Evolutionary conservation across 345 rosid genomes (phyloP).

Genomic region (Populus euphratica): DNA sequence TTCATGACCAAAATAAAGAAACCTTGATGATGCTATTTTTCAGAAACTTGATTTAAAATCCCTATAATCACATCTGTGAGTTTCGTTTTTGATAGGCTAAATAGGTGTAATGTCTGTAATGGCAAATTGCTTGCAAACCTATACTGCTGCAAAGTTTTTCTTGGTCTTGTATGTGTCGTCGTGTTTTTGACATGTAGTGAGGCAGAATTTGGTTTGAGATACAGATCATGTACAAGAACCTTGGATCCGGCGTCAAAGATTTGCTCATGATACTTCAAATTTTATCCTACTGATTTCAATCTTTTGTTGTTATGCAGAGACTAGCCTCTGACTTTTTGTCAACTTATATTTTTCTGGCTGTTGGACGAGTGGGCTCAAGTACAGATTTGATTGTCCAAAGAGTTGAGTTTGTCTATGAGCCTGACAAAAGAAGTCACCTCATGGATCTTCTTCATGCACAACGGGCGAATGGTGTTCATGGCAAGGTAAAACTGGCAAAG

Average conservation of each 20-base stretch:
- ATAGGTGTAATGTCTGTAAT: neutral
- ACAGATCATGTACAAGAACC: neutral
- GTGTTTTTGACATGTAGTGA: neutral
- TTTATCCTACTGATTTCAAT: neutral
- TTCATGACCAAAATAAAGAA: neutral
- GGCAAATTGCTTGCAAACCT: neutral
- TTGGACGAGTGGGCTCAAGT: conserved; percentile 98
- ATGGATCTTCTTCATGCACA: conserved; percentile 99
- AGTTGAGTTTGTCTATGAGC: conserved; percentile 86
- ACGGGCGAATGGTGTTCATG: conserved; percentile 64
- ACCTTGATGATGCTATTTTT: neutral
- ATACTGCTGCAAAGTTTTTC: neutral
- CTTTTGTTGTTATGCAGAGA: conserved; percentile 54
- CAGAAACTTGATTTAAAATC: neutral
- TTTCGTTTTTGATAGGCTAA: neutral
- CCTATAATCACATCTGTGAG: neutral
- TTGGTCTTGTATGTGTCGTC: neutral
- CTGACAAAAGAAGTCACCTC: conserved; percentile 98
- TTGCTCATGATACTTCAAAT: neutral
- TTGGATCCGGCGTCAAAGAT: neutral
- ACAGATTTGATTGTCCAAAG: conserved; percentile 96
- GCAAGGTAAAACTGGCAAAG: conserved; percentile 52
- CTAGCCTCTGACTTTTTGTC: conserved; percentile 87
- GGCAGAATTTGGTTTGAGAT: neutral
- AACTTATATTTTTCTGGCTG: conserved; percentile 83